phyloP scores from a whole-genome alignment of 73 alveolate species.

The Tetrahymena elliotti region DNA sequence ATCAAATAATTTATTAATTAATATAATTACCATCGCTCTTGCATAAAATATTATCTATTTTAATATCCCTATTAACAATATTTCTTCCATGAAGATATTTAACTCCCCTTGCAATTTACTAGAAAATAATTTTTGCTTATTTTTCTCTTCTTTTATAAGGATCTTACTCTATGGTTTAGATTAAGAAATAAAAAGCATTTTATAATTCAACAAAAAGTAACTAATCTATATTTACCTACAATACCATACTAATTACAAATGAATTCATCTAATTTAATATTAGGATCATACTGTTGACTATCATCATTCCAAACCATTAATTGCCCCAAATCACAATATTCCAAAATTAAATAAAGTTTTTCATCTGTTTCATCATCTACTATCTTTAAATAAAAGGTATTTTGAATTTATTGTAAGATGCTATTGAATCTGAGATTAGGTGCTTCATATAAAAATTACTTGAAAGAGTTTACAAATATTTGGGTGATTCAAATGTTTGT shows the following conservation, averaged over 20 bases:
- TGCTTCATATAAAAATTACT: background rate
- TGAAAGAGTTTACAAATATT: background rate
- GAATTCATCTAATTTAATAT: background rate
- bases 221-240: background rate
- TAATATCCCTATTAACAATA: background rate
- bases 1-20: background rate
- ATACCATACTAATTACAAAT: background rate
- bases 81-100: background rate
- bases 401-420: background rate
- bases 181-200: background rate
- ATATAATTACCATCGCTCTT: background rate
- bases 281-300: background rate
- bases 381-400: background rate
- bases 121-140: background rate
- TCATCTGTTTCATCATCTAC: background rate
- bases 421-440: background rate
- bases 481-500: background rate
- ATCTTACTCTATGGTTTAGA: background rate
- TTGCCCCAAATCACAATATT: background rate
- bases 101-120: background rate
- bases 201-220: background rate
- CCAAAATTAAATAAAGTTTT: background rate
- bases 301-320: background rate
- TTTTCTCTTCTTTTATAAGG: background rate
- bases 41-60: background rate